Conservation (phyloP, 192 early-diverging fungal genomes). For the Rhizophagus clarus region DNA sequence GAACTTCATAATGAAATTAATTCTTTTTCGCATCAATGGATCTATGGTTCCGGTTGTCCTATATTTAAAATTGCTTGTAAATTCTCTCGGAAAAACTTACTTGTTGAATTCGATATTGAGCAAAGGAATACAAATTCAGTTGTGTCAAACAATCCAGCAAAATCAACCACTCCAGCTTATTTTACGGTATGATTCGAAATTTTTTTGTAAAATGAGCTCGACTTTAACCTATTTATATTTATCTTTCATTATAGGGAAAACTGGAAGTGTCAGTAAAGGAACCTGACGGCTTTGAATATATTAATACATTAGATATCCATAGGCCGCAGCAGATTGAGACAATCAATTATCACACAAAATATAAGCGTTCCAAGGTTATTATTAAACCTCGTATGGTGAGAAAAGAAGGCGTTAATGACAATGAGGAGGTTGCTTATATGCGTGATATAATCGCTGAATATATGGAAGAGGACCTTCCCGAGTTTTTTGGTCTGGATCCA, state of each 20-base stretch:
- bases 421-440: constrained; percentile 38
- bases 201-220: neutral
- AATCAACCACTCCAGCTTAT: neutral
- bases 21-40: constrained; percentile 91
- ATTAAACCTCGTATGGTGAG: constrained; percentile 59
- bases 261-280: constrained; percentile 79
- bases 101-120: constrained; percentile 85
- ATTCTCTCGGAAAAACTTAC: constrained; percentile 96
- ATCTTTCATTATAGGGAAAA: constrained; percentile 54
- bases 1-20: constrained; percentile 61
- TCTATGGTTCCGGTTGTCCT: constrained; percentile 89
- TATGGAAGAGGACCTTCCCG: neutral
- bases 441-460: neutral
- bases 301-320: constrained; percentile 83
- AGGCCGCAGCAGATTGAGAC: constrained; percentile 76
- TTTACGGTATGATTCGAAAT: constrained; percentile 15
- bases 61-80: constrained; percentile 78
- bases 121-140: constrained; percentile 68
- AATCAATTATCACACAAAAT: constrained; percentile 96
- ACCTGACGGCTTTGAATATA: constrained; percentile 81
- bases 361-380: constrained; percentile 67
- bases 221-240: constrained; percentile 22
- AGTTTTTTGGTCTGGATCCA: constrained; percentile 40
- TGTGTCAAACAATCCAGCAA: neutral
- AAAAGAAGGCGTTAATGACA: constrained; percentile 71